Conservation (phyloP, 805 yeast species). For the Wickerhamomyces queroliae region DNA sequence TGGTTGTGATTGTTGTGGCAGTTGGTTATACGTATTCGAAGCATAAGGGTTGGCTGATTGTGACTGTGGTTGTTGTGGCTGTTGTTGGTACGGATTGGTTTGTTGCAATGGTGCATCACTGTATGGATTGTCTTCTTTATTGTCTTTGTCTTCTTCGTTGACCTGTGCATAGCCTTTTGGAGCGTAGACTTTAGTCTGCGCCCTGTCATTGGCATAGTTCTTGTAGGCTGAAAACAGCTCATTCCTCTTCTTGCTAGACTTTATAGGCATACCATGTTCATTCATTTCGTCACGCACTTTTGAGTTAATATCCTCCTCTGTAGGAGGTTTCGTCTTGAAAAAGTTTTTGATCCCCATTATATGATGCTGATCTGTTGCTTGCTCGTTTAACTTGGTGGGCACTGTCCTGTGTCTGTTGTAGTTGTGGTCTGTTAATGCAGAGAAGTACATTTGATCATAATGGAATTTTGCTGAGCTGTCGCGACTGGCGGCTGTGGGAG, state of each 20-base stretch:
- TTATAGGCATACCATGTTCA: constrained; percentile 37
- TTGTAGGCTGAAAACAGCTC: constrained; percentile 44
- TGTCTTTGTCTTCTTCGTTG: background rate
- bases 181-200: constrained; percentile 29
- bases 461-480: no score
- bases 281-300: constrained; percentile 35
- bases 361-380: no score
- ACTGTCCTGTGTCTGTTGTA: no score
- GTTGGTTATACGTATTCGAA: background rate
- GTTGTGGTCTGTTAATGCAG: no score
- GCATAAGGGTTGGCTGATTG: background rate
- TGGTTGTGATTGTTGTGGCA: background rate
- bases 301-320: constrained; percentile 35
- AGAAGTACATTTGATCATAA: no score
- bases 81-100: background rate
- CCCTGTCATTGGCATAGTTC: constrained; percentile 37
- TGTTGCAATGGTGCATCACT: constrained; percentile 7
- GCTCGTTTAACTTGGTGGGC: no score
- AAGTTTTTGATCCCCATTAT: constrained; percentile 44
- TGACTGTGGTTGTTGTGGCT: background rate
- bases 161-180: constrained; percentile 31
- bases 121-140: constrained; percentile 2
- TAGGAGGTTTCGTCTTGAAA: constrained; percentile 39
- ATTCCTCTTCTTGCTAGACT: constrained; percentile 28
- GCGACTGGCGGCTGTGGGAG: no score